A percentile compares a stretch with the other conserved stretches of the same genome.
Conservation (phyloP, 345 rosid species). For the Eucalyptus cloeziana region DNA sequence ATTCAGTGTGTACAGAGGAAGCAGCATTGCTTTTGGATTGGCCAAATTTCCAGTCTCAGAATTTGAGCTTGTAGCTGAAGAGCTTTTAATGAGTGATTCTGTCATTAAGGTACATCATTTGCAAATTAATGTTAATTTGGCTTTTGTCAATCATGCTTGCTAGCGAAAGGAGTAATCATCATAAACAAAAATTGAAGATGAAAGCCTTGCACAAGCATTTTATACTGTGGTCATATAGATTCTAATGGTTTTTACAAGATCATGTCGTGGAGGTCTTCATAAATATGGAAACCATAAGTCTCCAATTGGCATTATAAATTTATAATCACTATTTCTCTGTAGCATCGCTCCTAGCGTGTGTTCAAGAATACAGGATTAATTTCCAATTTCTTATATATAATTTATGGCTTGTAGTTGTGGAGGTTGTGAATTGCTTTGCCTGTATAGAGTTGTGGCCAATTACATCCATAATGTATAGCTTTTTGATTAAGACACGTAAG, state of each 20-base stretch:
- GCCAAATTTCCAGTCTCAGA: slow-evolving; percentile 80
- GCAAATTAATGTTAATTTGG: neutral
- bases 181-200: neutral
- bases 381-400: neutral
- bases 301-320: neutral
- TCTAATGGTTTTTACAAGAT: neutral
- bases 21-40: slow-evolving; percentile 85
- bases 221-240: neutral
- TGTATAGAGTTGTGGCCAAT: neutral
- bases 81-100: slow-evolving; percentile 93
- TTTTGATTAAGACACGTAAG: neutral
- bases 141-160: neutral
- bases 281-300: neutral
- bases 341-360: neutral
- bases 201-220: neutral
- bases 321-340: neutral
- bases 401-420: neutral
- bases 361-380: neutral
- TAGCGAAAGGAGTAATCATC: neutral
- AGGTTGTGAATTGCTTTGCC: neutral
- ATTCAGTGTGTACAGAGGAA: slow-evolving; percentile 72
- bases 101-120: slow-evolving; percentile 65
- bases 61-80: slow-evolving; percentile 97
- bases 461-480: neutral
- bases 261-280: neutral